phyloP scores from a whole-genome alignment of 495 filamentous ascomycete genomes.

The Melanomma pulvis-pyrius region DNA sequence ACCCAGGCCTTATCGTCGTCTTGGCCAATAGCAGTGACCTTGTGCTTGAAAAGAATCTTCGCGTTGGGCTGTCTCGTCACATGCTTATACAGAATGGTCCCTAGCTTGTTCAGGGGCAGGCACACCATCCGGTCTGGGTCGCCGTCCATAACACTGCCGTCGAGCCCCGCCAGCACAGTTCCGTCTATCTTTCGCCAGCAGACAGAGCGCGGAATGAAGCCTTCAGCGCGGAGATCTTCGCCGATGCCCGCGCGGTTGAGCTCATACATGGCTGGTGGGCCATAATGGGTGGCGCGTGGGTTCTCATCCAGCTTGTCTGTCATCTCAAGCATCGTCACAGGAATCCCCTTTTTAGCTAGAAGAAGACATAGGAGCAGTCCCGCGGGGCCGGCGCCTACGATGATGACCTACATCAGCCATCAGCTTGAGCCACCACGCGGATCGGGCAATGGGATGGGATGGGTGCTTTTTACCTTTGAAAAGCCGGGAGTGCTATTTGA shows the following conservation, averaged over 20 bases:
- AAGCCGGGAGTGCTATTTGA: too few relatives aligned
- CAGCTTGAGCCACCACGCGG: too few relatives aligned
- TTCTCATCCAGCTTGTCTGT: conserved; percentile 52
- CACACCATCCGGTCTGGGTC: conserved; percentile 49
- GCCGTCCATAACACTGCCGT: conserved; percentile 36
- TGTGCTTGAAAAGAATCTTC: neutral
- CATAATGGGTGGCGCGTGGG: conserved; percentile 57
- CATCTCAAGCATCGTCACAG: conserved; percentile 56
- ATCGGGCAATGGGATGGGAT: too few relatives aligned
- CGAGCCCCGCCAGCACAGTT: conserved; percentile 43
- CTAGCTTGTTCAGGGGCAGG: conserved; percentile 51
- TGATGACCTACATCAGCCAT: neutral
- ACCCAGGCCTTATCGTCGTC: neutral
- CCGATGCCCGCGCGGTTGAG: conserved; percentile 57
- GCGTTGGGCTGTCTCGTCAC: conserved; percentile 44
- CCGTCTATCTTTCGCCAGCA: conserved; percentile 55
- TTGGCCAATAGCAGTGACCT: neutral
- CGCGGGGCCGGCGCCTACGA: conserved; percentile 9
- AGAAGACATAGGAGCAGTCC: conserved; percentile 57
- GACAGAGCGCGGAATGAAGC: conserved; percentile 53
- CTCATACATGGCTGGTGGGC: conserved; percentile 53
- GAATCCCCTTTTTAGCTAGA: conserved; percentile 54
- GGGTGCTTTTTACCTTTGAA: too few relatives aligned
- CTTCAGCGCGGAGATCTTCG: conserved; percentile 52
- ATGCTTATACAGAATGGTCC: conserved; percentile 53